phyloP scores from a whole-genome alignment of 768 basidiomycete species.

The Lactarius hatsudake region DNA sequence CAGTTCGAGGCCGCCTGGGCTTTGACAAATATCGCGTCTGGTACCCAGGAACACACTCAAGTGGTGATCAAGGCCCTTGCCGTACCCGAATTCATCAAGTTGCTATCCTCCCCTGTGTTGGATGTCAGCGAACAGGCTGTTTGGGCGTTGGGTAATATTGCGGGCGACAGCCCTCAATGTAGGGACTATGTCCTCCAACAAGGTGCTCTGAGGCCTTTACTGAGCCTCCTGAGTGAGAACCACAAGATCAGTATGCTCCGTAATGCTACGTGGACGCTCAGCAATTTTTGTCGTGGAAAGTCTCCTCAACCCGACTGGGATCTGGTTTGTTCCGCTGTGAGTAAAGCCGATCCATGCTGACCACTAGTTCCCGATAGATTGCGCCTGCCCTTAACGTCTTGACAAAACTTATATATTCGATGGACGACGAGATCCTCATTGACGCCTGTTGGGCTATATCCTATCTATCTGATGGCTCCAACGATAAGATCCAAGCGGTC shows the following conservation, averaged over 20 bases:
- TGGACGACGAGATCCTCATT: constrained; percentile 98
- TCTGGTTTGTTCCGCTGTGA: constrained; percentile 53
- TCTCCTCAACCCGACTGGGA: constrained; percentile 98
- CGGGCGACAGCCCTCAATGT: constrained; percentile 97
- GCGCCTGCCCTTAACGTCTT: constrained; percentile 95
- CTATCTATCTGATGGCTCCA: constrained; percentile 97
- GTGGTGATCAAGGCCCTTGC: constrained; percentile 94
- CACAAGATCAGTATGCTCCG: constrained; percentile 98
- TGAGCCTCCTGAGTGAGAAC: constrained; percentile 88
- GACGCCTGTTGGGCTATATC: constrained; percentile 99
- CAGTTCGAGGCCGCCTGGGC: constrained; percentile 99
- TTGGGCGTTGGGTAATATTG: constrained; percentile 99
- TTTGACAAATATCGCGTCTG: constrained; percentile 95
- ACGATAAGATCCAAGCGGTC: constrained; percentile 99
- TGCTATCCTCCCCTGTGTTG: constrained; percentile 88
- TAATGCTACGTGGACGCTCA: constrained; percentile 98
- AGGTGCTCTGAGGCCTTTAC: constrained; percentile 89
- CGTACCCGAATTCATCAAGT: constrained; percentile 95
- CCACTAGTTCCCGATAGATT: constrained; percentile 59
- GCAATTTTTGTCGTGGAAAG: constrained; percentile 99
- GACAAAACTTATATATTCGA: constrained; percentile 96
- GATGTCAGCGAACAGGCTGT: constrained; percentile 99
- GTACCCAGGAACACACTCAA: constrained; percentile 97
- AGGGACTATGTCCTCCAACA: constrained; percentile 93
- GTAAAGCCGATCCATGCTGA: constrained; percentile 11